phyloP scores from a whole-genome alignment of 371 early-diverging fungal species.

The Mycotypha africana region DNA sequence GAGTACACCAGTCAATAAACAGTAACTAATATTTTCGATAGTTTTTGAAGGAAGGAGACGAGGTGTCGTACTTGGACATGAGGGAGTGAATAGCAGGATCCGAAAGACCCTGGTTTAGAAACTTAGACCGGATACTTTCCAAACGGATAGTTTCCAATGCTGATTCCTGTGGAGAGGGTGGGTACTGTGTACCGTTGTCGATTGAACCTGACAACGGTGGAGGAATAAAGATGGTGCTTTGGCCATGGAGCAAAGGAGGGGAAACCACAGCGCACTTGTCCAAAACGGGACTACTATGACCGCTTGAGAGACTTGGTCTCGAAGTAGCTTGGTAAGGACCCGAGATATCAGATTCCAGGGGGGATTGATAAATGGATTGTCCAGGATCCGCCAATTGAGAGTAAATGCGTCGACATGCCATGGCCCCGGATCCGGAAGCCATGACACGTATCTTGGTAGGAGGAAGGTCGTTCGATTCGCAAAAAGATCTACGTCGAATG shows the following conservation, averaged over 20 bases:
- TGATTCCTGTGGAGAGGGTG: not conserved
- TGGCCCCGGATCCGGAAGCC: constrained; percentile 9
- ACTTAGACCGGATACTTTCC: not conserved
- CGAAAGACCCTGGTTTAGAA: not conserved
- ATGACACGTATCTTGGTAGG: constrained; percentile 13
- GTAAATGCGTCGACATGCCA: constrained; percentile 6
- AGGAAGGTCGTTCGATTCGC: constrained; percentile 7
- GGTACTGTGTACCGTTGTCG: not conserved
- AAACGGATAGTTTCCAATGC: not conserved
- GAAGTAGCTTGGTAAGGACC: constrained; percentile 1
- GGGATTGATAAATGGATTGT: constrained; percentile 3
- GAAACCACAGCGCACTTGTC: constrained; percentile 20
- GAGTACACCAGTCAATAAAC: not conserved
- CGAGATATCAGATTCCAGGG: constrained; percentile 11
- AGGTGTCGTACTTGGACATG: not conserved
- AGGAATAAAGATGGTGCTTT: not conserved
- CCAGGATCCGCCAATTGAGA: not conserved
- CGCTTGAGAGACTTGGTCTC: constrained; percentile 1
- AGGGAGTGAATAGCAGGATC: not conserved
- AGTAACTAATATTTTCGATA: too few species aligned
- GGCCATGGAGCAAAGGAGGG: not conserved
- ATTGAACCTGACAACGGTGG: not conserved
- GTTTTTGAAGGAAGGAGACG: not conserved
- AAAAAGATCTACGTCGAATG: constrained; percentile 12
- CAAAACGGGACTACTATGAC: constrained; percentile 7